Evolutionary conservation across 176 grass and related monocot species (phyloP).

Genomic region (Cenchrus americanus): DNA sequence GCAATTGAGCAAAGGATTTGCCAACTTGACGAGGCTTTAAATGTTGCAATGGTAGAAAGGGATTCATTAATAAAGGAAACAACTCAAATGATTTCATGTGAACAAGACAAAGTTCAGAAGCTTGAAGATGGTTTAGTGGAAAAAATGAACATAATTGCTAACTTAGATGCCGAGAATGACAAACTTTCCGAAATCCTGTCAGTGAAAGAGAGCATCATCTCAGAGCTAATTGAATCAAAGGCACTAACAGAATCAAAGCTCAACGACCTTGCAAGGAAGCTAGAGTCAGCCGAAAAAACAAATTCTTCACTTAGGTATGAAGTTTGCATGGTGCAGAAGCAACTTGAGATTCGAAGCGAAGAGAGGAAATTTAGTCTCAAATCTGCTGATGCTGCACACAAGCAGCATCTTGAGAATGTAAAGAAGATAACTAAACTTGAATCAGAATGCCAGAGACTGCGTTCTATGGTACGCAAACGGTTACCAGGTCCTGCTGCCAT

Average conservation of each 20-base stretch:
- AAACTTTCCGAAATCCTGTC: constrained; percentile 68
- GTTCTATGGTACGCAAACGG: constrained; percentile 86
- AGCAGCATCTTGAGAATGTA: constrained; percentile 80
- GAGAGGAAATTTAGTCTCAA: constrained; percentile 87
- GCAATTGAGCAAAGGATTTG: constrained; percentile 63
- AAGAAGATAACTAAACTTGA: constrained; percentile 91
- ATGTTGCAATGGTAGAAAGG: constrained; percentile 70
- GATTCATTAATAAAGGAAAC: constrained; percentile 64
- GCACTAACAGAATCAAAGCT: constrained; percentile 58
- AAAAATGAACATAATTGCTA: constrained; percentile 67
- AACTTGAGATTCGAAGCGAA: constrained; percentile 91
- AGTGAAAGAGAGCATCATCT: constrained; percentile 62
- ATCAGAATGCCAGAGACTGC: constrained; percentile 87
- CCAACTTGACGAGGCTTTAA: constrained; percentile 67
- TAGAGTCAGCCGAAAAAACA: constrained; percentile 64
- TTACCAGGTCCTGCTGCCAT: constrained; percentile 83
- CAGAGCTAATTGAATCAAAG: constrained; percentile 68
- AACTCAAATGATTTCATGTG: constrained; percentile 63
- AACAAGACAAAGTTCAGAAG: constrained; percentile 71
- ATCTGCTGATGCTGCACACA: constrained; percentile 83
- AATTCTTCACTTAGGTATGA: constrained; percentile 92
- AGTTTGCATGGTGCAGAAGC: constrained; percentile 93
- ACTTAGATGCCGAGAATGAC: constrained; percentile 62
- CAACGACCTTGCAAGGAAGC: constrained; percentile 46
- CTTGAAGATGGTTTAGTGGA: constrained; percentile 63